Conservation (phyloP, 306 rosid genomes). For the Notholithocarpus densiflorus region DNA sequence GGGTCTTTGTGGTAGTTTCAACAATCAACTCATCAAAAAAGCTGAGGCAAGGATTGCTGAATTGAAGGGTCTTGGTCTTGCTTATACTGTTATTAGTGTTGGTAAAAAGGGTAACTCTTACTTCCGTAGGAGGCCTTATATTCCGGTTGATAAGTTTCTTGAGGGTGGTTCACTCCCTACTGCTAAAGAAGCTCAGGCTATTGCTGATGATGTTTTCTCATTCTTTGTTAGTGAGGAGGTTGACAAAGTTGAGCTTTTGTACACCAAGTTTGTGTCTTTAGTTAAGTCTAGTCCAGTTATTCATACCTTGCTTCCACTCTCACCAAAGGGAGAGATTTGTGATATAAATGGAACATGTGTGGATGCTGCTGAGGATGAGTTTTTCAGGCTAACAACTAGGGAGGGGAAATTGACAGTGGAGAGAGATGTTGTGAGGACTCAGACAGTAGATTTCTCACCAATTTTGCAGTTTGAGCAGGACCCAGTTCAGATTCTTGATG, state of each 20-base stretch:
- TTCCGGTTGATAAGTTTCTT: slow-evolving; percentile 70
- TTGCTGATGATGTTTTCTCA: slow-evolving; percentile 85
- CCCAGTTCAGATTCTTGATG: slow-evolving; percentile 92
- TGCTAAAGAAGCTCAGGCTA: slow-evolving; percentile 90
- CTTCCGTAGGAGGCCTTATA: slow-evolving; percentile 71
- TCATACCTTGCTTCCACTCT: slow-evolving; percentile 85
- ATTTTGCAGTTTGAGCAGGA: slow-evolving; percentile 88
- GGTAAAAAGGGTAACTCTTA: slow-evolving; percentile 85
- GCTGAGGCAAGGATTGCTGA: slow-evolving; percentile 67
- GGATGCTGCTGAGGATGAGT: slow-evolving; percentile 88
- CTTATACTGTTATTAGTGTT: slow-evolving; percentile 62
- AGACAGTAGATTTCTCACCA: slow-evolving; percentile 54
- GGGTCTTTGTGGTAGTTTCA: slow-evolving; percentile 83
- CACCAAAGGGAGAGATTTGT: slow-evolving; percentile 90
- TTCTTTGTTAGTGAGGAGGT: slow-evolving; percentile 83
- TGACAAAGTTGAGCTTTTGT: slow-evolving; percentile 81
- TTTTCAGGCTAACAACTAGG: slow-evolving; percentile 78
- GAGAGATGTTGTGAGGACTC: slow-evolving; percentile 56
- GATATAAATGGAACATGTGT: slow-evolving; percentile 76
- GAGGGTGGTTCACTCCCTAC: slow-evolving; percentile 69
- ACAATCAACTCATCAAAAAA: slow-evolving; percentile 56
- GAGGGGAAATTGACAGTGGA: slow-evolving; percentile 84
- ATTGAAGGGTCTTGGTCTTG: slow-evolving; percentile 61
- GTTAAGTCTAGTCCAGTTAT: slow-evolving; percentile 74
- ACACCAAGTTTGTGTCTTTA: slow-evolving; percentile 79